Base-by-base conservation (phyloP, 1,139 yeast species). In the Taphrina betulina region DNA sequence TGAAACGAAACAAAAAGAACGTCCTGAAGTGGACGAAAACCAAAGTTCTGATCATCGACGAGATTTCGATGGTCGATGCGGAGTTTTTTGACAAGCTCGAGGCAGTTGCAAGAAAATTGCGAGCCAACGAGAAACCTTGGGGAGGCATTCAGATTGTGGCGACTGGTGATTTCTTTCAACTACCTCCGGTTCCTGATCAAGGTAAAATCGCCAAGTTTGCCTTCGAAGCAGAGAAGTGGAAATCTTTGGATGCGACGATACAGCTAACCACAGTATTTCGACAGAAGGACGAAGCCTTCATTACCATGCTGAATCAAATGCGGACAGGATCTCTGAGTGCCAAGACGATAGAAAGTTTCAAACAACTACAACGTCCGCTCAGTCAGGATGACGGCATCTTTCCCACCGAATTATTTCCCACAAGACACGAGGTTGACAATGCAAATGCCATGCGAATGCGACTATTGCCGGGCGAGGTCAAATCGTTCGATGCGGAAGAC, bases 91-190 rank as follows among this genome's bases (percentile, higher is more conserved):
- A 86, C 63, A 85, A 85, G 63, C 71, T 89, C 51, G 82, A 87
- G 63, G 71, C 67, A 14, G 75, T 89, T 45, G 95, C 88, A 0
- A 75, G 79, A 61, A 70, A 67, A 10, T 59, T 88, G 4, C 71
- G 88, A 37, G 73, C 72, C 34, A 75, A 69, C 58, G 68, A 68
- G 5, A 53, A 59, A 37, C 95, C 96, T 0, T 89, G 89, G 73
- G 96, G 96, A 14, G 96, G 96, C 0, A 84, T 89, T 35, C 96
- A 89, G 64, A 65, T 89, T 8, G 79, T 89, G 34, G 78, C 86
- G 42, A 84, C 94, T 68, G 96, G 96, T 2, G 96, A 89, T 69
- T 88, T 89, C 68, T 89, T 82, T 68, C 96, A 89, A 67, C 72
- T 89, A 40, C 96, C 96, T 0, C 96, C 96, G 0, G 95, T 89